Evolutionary conservation across 169 alveolate species (phyloP), one percentile per base, ranked within the genome.

Genomic region (Cryptosporidium bovis): DNA sequence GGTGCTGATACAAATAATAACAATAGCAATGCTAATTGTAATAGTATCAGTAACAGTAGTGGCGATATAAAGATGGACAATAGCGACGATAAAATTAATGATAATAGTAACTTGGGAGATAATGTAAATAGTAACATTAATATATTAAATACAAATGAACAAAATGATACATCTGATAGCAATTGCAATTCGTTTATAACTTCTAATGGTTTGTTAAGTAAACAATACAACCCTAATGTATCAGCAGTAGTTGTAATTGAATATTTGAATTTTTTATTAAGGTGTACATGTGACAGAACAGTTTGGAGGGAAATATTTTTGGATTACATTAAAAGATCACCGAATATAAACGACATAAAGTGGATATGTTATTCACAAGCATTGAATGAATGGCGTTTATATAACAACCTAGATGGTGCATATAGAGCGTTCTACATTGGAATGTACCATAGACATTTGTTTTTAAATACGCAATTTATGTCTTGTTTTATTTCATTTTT

Each of bases 361-460:
- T 77, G 87, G 87, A 62, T 77, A 8, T 77, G 87, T n/a, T 62
- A 40, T 60, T 77, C 87, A 31, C 87, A 77, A 16, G 87, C 87
- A 10, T 34, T 77, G 15, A 77, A 77, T 77, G 87, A 77, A 27
- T 77, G 87, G 87, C 50, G 87, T 10, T 27, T 77, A 40, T 48
- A 77, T 31, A 77, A 77, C 36, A 77, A 77, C 34, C 77, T 77
- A 16, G 77, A 62, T 3, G 87, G 87, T n/a, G 87, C 87, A 7
- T 77, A 77, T 48, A 68, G 36, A 16, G 40, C 64, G 6, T 77
- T 77, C 56, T 56, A 77, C 7, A 44, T 77, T 77, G 87, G 77
- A 34, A 77, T 77, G 87, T 77, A 77, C 20, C 64, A 77, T 62
- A 33, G 87, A 6, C 87, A 77, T 8, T 77, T 77, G 50, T 77